Percentiles rank a stretch among this genome's conserved stretches.
phyloP scores from a whole-genome alignment of 306 rosid genomes.

The Cucurbita moschata region DNA sequence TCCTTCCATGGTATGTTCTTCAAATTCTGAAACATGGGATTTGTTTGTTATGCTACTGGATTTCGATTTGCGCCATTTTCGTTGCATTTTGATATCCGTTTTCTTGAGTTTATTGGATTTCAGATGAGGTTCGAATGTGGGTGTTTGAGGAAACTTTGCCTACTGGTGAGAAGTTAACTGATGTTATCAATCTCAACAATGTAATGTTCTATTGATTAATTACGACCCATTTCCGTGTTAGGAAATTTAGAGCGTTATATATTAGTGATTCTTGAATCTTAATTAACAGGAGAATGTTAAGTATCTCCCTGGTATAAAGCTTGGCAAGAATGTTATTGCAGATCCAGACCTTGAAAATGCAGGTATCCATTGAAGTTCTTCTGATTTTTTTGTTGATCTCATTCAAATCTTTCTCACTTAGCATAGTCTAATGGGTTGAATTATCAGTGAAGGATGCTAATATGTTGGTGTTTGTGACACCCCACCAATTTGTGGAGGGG shows the following conservation, averaged over 20 bases:
- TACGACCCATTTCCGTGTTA: background rate
- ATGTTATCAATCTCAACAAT: conserved; percentile 60
- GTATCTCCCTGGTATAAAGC: conserved; percentile 78
- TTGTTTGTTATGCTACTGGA: conserved; percentile 4
- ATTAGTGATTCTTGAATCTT: background rate
- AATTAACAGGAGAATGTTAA: conserved; percentile 69
- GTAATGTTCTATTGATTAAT: conserved; percentile 25
- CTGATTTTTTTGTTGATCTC: background rate
- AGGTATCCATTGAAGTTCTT: conserved; percentile 21
- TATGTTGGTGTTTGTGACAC: conserved; percentile 85
- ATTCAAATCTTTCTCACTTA: background rate
- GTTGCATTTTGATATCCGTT: background rate
- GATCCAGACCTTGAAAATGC: conserved; percentile 72
- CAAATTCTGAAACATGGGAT: background rate
- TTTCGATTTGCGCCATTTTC: background rate
- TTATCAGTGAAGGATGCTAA: conserved; percentile 61
- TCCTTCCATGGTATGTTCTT: conserved; percentile 51
- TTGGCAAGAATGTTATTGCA: conserved; percentile 77
- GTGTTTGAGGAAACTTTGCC: conserved; percentile 71
- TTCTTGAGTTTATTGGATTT: conserved; percentile 14
- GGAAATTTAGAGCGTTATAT: background rate
- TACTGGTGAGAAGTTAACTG: conserved; percentile 65
- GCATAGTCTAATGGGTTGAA: conserved; percentile 9
- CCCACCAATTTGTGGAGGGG: conserved; percentile 90
- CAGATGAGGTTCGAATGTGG: conserved; percentile 96